Base-by-base conservation (phyloP, 169 alveolate genomes). In the Eimeria acervulina region DNA sequence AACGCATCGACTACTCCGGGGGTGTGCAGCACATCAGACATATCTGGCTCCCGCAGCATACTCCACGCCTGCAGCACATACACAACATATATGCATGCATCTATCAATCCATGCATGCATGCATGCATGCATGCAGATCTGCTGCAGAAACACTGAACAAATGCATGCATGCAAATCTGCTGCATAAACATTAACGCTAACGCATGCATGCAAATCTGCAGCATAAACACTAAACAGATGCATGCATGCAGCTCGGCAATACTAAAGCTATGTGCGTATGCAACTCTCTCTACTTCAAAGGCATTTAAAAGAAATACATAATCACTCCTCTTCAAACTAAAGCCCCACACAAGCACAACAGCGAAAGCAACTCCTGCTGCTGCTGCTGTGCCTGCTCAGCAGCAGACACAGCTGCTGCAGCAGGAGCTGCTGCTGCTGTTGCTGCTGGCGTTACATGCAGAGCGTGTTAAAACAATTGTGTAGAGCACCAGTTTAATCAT, bases 1-100 rank as follows among this genome's bases (percentile, higher is more conserved):
- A 91, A 19, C 33, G 95, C 89, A 52, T 91, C 95, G 10, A 52
- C 68, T 26, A 91, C 81, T 5, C 95, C 95, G 8, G 95, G 95
- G 8, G 90, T 76, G 42, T 83, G 55, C 70, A 63, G 44, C 28
- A 91, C 83, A 61, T 91, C 95, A 38, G 90, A 61, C 95, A 91
- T 91, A 44, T 52, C 47, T 31, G 83, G 63, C 63, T 91, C 95
- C 40, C 87, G 66, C 78, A 91, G 90, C 70, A 55, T 59, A 31
- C 42, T 90, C 95, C 95, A 91, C 6, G 66, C 95, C 95, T 91
- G 68, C 33, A 66, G 23, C 0, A 23, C 13, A 66, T 23, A 66
- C 28, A 66, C 76, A 26, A 51, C 15, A 51, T 12, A 1, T 51
- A 51, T 51, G 15, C 15, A 51, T 5, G 12, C 12, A 47, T 47